Percentiles rank a stretch among this genome's conserved stretches.
phyloP scores from a whole-genome alignment of 768 basidiomycete genomes.

The Mrakia gelida region DNA sequence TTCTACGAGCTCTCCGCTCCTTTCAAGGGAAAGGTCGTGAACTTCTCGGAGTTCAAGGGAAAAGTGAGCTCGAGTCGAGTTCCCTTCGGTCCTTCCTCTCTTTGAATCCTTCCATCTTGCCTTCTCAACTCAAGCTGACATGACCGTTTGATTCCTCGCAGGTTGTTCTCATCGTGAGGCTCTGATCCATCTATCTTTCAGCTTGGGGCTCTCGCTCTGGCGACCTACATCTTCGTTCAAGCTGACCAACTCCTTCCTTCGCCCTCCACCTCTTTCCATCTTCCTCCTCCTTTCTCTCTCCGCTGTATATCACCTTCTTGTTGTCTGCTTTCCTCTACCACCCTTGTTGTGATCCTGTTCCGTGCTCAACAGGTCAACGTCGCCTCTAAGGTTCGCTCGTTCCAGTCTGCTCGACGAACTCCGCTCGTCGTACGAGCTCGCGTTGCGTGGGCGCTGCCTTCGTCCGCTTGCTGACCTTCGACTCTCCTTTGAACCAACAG shows the following conservation, averaged over 20 bases:
- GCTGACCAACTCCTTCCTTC: background rate
- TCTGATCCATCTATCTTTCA: conserved; percentile 51
- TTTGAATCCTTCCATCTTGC: background rate
- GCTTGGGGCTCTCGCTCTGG: conserved; percentile 35
- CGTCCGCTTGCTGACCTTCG: background rate
- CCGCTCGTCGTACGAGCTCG: background rate
- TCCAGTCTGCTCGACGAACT: background rate
- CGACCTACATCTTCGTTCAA: background rate
- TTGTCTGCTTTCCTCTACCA: background rate
- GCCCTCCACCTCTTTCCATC: no score
- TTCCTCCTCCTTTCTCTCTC: background rate
- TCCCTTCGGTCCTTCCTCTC: background rate
- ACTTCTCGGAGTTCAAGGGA: conserved; percentile 15
- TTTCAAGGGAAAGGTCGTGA: conserved; percentile 19
- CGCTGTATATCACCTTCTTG: no score
- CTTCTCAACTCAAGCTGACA: background rate
- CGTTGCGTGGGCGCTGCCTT: background rate
- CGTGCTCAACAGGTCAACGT: background rate
- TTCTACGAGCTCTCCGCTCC: conserved; percentile 14
- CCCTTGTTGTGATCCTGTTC: background rate
- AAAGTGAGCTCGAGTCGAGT: background rate
- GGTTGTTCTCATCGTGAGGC: conserved; percentile 71
- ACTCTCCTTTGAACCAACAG: no score
- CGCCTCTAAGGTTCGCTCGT: background rate
- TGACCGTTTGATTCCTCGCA: background rate